Evolutionary conservation across 768 basidiomycete genomes (phyloP), one percentile per base, ranked within the genome.

Genomic region (Paxillus involutus): DNA sequence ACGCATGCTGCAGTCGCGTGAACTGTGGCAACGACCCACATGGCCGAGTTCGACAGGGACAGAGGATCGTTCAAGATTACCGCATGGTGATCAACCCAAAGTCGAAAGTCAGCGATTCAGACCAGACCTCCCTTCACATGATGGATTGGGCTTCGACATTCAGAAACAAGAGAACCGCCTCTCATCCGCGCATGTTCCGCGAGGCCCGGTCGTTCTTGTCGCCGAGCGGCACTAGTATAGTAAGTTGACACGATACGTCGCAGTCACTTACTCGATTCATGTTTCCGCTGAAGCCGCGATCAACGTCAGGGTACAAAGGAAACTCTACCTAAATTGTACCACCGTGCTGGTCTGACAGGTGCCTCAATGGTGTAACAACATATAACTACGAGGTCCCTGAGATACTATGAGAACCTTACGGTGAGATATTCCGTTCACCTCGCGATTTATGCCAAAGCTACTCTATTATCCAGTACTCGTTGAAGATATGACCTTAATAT

Each of bases 231-330:
- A 32, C 32, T 29, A 47, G 33, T 21, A 49, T 45, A 37, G 43
- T 24, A 29, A 52, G 50, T 44, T 45, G 50, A 56, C 51, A 49
- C 47, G 37, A 48, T 21, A 3, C 29, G 49, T 57, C 48, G 42
- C 14, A 62, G 40, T 36, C 39, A 40, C 17, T 40, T 17, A 39
- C 6, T 14, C 17, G 11, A 13, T 12, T n/a, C 10, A 5, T 14
- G 17, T 12, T 24, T 57, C 65, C 64, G 65, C 48, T 44, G 24
- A 68, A 40, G 47, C 41, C 66, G 64, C 63, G 55, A 58, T 58
- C 59, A 36, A 43, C 32, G 40, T 33, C 50, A 13, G 49, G 26
- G 40, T 45, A 46, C 49, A 51, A 49, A 39, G 47, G 42, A 53
- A 56, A 65, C 55, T 58, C 41, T 55, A 52, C 36, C 61, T 58